Conservation (phyloP, 2,329 filamentous ascomycete species). For the Drechslera avenae region DNA sequence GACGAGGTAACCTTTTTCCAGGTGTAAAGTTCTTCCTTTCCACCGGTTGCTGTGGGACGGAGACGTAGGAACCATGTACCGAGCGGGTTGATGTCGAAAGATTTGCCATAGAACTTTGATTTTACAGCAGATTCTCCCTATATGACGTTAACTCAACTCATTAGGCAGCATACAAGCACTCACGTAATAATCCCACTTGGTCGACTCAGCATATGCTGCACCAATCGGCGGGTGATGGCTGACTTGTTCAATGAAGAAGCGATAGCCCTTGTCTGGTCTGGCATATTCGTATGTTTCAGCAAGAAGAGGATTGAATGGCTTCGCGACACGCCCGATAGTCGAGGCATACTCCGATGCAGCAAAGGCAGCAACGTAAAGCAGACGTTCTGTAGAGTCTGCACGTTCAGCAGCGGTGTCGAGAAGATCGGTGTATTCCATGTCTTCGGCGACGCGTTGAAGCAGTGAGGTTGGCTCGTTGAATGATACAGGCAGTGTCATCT, state of each 20-base stretch:
- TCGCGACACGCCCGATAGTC: slow-evolving; percentile 93
- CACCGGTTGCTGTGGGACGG: slow-evolving; percentile 70
- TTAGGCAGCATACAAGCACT: slow-evolving; percentile 25
- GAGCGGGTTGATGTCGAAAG: slow-evolving; percentile 94
- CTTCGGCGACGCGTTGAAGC: slow-evolving; percentile 91
- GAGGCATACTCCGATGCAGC: slow-evolving; percentile 96
- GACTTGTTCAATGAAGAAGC: slow-evolving; percentile 98
- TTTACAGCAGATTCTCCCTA: slow-evolving; percentile 90
- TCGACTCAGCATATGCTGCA: slow-evolving; percentile 88
- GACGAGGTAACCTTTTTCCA: slow-evolving; percentile 99
- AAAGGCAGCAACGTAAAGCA: slow-evolving; percentile 94
- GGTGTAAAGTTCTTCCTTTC: slow-evolving; percentile 82
- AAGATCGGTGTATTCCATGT: slow-evolving; percentile 96
- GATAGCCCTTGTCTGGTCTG: slow-evolving; percentile 93
- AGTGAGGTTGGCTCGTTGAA: slow-evolving; percentile 98
- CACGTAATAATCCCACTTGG: slow-evolving; percentile 91
- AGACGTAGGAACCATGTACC: slow-evolving; percentile 96
- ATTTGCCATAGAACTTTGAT: slow-evolving; percentile 97
- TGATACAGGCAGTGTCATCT: slow-evolving; percentile 97
- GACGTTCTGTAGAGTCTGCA: slow-evolving; percentile 82
- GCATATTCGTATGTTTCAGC: slow-evolving; percentile 98
- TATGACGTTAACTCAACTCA: slow-evolving; percentile 18
- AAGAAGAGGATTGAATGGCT: slow-evolving; percentile 95
- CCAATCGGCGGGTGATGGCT: slow-evolving; percentile 96
- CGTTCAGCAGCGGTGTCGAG: slow-evolving; percentile 87